Base-by-base conservation (phyloP, 2,329 filamentous ascomycete genomes). In the Thelonectria discophora region DNA sequence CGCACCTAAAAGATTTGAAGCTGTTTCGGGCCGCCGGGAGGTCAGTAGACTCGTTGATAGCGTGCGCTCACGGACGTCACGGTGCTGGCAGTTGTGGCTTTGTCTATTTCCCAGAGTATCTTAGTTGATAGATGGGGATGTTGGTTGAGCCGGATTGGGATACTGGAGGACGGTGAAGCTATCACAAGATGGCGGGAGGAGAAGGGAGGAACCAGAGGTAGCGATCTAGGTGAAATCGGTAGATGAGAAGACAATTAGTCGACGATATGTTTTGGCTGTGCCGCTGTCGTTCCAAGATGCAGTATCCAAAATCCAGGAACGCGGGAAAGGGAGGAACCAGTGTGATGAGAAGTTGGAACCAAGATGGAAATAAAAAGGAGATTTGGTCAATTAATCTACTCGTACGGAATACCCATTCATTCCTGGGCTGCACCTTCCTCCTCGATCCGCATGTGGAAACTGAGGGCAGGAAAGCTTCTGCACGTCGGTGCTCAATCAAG, bases 21-120 rank as follows among this genome's bases (percentile, higher is more conserved):
- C 42, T 45, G 39, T 55, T 45, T 55, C 53, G 53, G 53, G 42
- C 39, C 32, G 53, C 21, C 53, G 43, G 42, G 21, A 55, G 32
- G 30, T 24, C 18, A 39, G 24, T 37, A 5, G 18, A 9, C 37
- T 49, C 43, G 17, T 21, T 21, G 34, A 49, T 49, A 56, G 54
- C 45, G 54, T 42, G 32, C 49, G 45, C 34, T 32, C 54, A 49
- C 54, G 54, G 54, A 49, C 45, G 53, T 43, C 34, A 43, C 34
- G 45, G 21, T 49, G 32, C 54, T 49, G 46, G 24, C 21, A 18
- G 24, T 48, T 27, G 54, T 56, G 54, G 54, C 45, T 10, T 42
- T 30, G 54, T 48, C 37, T 49, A 42, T 43, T 46, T 49, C 47
- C 42, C 34, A 13, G 39, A 27, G 27, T 15, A 45, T 13, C 18